Conservation (phyloP, 495 filamentous ascomycete genomes). For the Pseudevernia furfuracea region DNA sequence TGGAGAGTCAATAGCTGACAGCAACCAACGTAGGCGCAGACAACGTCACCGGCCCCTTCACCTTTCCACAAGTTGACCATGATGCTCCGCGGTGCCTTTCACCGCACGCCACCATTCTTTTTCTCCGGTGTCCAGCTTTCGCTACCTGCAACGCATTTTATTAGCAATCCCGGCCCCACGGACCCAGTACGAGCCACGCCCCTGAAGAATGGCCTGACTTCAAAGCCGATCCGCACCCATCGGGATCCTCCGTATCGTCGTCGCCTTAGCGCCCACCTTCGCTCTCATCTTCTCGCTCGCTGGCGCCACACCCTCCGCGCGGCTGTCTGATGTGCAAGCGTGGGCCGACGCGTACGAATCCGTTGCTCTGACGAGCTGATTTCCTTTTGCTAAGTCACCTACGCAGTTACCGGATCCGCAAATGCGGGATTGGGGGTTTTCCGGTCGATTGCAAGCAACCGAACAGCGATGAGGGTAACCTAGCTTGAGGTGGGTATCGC, state of each 20-base stretch:
- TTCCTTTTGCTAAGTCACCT: slow-evolving; percentile 32
- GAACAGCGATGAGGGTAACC: slow-evolving; percentile 15
- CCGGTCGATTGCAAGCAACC: slow-evolving; percentile 24
- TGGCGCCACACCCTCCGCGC: slow-evolving; percentile 26
- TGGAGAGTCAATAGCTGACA: neutral
- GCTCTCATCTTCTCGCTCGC: slow-evolving; percentile 29
- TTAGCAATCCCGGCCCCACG: slow-evolving; percentile 31
- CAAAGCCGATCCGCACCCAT: neutral
- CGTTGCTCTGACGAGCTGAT: slow-evolving; percentile 30
- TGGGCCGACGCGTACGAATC: slow-evolving; percentile 32
- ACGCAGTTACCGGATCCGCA: slow-evolving; percentile 26
- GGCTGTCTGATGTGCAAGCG: slow-evolving; percentile 29
- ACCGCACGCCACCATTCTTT: slow-evolving; percentile 18
- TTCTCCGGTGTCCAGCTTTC: slow-evolving; percentile 25
- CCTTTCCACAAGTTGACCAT: slow-evolving; percentile 10
- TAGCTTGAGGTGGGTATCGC: slow-evolving; percentile 11
- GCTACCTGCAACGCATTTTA: slow-evolving; percentile 29
- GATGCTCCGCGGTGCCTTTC: slow-evolving; percentile 9
- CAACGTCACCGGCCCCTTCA: neutral
- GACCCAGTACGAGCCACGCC: slow-evolving; percentile 29
- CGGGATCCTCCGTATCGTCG: slow-evolving; percentile 15
- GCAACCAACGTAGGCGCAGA: neutral
- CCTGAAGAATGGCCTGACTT: slow-evolving; percentile 9
- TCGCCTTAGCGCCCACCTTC: slow-evolving; percentile 27
- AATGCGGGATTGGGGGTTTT: slow-evolving; percentile 25